Evolutionary conservation across 768 basidiomycete genomes (phyloP), one percentile per base, ranked within the genome.

Genomic region (Amanita polypyramis): DNA sequence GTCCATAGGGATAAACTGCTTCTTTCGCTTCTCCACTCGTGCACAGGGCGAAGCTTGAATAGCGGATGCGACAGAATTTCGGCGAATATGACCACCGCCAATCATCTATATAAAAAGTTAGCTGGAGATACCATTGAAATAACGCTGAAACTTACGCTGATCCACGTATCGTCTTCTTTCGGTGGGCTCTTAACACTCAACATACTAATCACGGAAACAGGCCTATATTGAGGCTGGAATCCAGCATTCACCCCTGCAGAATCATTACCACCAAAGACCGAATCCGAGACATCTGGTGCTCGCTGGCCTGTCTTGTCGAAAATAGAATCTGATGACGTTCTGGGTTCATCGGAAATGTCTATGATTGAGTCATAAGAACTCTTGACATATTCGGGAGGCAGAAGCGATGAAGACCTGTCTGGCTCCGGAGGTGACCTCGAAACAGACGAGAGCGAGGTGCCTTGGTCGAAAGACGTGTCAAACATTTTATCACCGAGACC

Each of bases 401-500:
- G 19, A 2, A 35, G 32, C 49, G 34, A 19, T 33, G 52, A 27
- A 10, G n/a, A 35, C 67, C 56, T 5, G 60, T 58, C 25, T 47
- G 34, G 23, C 39, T 72, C 73, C 0, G 73, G 59, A 1, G 85
- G 83, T 0, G 85, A 86, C 0, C 76, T 82, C 0, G 80, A 75
- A 51, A 88, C 85, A 0, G 83, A 66, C 0, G 70, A 59, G 21
- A 88, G 68, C 0, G 82, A 75, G 51, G 74, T 69, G 1, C 71
- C 74, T 40, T 69, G 72, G 30, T 76, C 77, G 5, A 55, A 60
- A 15, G 57, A 59, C 10, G 70, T 79, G 32, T 84, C 80, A 52
- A 91, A 85, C 88, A 91, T 91, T 73, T 89, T 91, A 62, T 91
- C 88, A 1, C 88, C 87, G 3, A 90, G 60, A 2, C 80, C 85